Evolutionary conservation across 805 yeast species (phyloP), one percentile per base, ranked within the genome.

Genomic region (Spathaspora gorwiae): DNA sequence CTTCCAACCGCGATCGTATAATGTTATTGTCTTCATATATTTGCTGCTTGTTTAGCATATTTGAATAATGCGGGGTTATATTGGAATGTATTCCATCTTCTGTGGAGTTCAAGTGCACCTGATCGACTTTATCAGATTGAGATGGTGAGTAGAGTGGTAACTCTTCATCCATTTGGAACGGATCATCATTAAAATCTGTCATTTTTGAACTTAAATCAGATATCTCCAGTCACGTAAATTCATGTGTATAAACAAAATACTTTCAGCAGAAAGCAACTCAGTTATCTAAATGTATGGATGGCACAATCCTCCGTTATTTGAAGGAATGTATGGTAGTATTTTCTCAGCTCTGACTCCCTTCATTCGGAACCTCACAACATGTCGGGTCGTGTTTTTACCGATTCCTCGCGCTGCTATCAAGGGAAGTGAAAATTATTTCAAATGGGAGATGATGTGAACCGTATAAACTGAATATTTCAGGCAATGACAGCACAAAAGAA

Each of bases 101-200:
- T 9, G 9, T 29, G 12, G 12, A 29, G 12, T 29, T 29, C 9
- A 29, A 11, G 9, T 29, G 32, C 32, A 6, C 32, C 32, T n/a
- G 31, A 11, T 15, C 32, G 39, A 14, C 34, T 30, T 33, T 34
- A n/a, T 30, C 35, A 6, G 34, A 13, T 10, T 14, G 34, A 12
- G 15, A 14, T 33, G 40, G 37, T 13, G 35, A 15, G 35, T 44
- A 39, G 29, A n/a, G 31, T 14, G 47, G 54, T 38, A 65, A 47
- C 39, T 70, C 76, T 45, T 71, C 76, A 53, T 71, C 76, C 76
- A 71, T 71, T 46, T 65, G 73, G 47, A 71, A 71, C 52, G 76
- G 75, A 47, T 61, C 70, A 34, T 68, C 73, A 31, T 59, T 53
- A 43, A 56, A 54, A 34, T 61, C 64, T 6, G 62, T 48, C 72